Percentiles rank a stretch among this genome's conserved stretches.
Evolutionary conservation across 2,329 filamentous ascomycete genomes (phyloP).

Genomic region (Epichloe bromicola): DNA sequence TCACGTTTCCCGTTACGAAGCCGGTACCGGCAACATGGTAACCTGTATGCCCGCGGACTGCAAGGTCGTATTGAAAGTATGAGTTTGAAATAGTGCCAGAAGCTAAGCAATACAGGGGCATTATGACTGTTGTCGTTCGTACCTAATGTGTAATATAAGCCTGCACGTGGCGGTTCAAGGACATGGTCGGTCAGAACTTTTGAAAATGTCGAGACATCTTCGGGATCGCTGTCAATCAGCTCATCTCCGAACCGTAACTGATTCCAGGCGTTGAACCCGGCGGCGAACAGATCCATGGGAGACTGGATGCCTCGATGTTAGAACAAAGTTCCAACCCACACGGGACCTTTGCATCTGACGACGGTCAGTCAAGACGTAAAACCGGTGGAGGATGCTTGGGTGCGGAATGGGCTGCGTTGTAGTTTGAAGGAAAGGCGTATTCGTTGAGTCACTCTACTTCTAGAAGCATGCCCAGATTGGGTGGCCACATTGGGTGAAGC

Average conservation of each 20-base stretch:
- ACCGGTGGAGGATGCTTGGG: not conserved
- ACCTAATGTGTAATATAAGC: slow-evolving; percentile 35
- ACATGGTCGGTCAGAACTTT: slow-evolving; percentile 23
- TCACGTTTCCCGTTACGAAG: not conserved
- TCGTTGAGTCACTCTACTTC: too few species aligned
- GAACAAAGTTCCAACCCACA: not conserved
- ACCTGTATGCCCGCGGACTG: slow-evolving; percentile 1
- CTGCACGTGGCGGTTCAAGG: slow-evolving; percentile 24
- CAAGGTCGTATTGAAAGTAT: not conserved
- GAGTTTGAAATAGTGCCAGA: not conserved
- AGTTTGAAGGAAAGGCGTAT: too few species aligned
- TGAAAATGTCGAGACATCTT: slow-evolving; percentile 33
- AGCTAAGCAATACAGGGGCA: not conserved
- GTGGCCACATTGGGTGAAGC: too few species aligned
- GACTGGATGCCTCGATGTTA: not conserved
- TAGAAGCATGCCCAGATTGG: too few species aligned
- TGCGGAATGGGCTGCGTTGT: not conserved
- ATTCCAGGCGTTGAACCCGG: slow-evolving; percentile 46
- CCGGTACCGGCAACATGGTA: slow-evolving; percentile 2
- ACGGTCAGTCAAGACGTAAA: not conserved
- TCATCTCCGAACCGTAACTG: slow-evolving; percentile 32
- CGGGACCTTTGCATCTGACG: not conserved
- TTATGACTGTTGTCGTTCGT: slow-evolving; percentile 9
- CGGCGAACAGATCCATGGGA: slow-evolving; percentile 36
- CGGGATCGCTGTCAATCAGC: slow-evolving; percentile 20